Base-by-base conservation (phyloP, 129 eudicot species). In the Tagetes patula region DNA sequence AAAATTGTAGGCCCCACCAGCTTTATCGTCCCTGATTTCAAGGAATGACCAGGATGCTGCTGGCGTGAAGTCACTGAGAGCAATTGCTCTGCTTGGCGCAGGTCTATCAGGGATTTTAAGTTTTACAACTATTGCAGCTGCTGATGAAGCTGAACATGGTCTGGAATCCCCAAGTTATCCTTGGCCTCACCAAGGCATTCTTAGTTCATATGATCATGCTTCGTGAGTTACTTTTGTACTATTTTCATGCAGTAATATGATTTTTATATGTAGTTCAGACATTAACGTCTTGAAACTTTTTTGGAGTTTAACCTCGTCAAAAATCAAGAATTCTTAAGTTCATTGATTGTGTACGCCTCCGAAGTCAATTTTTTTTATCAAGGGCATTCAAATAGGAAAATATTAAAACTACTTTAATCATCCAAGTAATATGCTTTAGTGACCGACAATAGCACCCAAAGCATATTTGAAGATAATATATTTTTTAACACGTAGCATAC, bases 61-160 rank as follows among this genome's bases (percentile, higher is more conserved):
- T 73, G 88, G 96, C 38, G 67, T 48, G 66, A 89, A 87, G 72
- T 83, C 96, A 59, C 77, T 87, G 72, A 85, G 93, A 74, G 91
- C 88, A 74, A 48, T 87, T 58, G 96, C 95, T 33, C 95, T 92
- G 13, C 67, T 92, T 61, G 98, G 98, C 71, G 98, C 98, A 58
- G 95, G 98, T 70, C 80, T 84, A 38, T 63, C 98, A 34, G 98
- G 98, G 54, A 79, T 92, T 63, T 34, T 92, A 72, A 80, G 98
- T 67, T 92, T 80, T 80, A 85, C 96, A 33, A 84, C 96, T 6
- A 53, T 92, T 31, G 95, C 95, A 66, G 77, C 88, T 75, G 89
- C 96, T 45, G 96, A 92, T 82, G 98, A 92, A 80, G 96, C 98
- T 40, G 98, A 92, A 71, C 98, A 92, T 74, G 98, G 98, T 31